Base-by-base conservation (phyloP, 352 stramenopile genomes). In the Globisporangium rhizosaccharum region DNA sequence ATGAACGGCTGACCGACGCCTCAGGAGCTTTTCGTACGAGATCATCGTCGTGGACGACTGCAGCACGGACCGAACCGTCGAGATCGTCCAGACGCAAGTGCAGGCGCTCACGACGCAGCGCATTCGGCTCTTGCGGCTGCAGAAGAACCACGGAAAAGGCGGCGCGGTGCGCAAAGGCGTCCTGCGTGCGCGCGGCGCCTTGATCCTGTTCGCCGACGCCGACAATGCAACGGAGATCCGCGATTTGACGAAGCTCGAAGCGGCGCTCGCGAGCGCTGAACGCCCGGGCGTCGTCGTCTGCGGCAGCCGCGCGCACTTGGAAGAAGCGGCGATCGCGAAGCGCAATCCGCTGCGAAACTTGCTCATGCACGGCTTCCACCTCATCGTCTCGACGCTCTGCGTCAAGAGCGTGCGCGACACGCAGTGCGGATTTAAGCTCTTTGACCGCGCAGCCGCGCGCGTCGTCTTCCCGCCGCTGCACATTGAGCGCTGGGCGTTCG, bases 381-480 rank as follows among this genome's bases (percentile, higher is more conserved):
- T 94, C 61, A 86, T 96, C 55, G 90, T 98, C 36, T 77, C 82
- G 36, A 85, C 92, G 44, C 68, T 98, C 42, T 94, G 82, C 55
- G 82, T 94, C 2, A 72, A 86, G 56, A 82, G 79, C 62, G 84
- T 98, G 51, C 82, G 87, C 46, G 93, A 98, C 63, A 98, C 93
- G 23, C 92, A 98, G 71, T 98, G 93, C 63, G 93, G 93, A 20
- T 98, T 98, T 68, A 98, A 98, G 67, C 78, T 98, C 17, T 97
- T 98, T 60, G 88, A 96, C 53, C 83, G 90, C 49, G 73, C 72
- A 42, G 85, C 89, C 4, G 90, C 88, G 11, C 75, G 74, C 10
- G 63, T 92, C 18, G 60, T 97, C 14, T 98, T 98, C 68, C 63
- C 82, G 46, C 83, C 87, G n/a, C 79, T 98, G 74, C 93, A 98